Percentiles rank a stretch among this genome's conserved stretches.
Evolutionary conservation across 2,329 filamentous ascomycete genomes (phyloP).

Genomic region (Mollisiaceae sp.): DNA sequence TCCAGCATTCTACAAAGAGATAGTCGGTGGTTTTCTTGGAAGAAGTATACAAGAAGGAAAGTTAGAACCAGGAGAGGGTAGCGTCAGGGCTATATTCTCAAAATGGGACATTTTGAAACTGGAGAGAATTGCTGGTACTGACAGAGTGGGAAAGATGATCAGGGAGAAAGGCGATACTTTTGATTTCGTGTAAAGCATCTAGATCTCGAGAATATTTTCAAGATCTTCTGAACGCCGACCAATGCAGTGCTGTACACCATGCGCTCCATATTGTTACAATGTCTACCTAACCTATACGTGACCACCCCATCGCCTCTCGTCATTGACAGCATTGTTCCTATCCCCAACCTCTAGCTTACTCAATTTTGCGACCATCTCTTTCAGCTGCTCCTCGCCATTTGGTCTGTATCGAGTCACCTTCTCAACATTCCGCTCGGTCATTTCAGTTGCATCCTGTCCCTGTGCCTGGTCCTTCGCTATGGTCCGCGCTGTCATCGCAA

Average conservation of each 20-base stretch:
- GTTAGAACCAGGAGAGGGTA: conserved; percentile 63
- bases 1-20: conserved; percentile 77
- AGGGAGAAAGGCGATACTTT: conserved; percentile 87
- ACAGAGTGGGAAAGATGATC: conserved; percentile 83
- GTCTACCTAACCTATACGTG: conserved; percentile 18
- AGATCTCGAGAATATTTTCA: conserved; percentile 35
- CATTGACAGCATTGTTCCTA: conserved; percentile 38
- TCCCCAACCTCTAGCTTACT: conserved; percentile 43
- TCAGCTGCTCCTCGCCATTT: conserved; percentile 69
- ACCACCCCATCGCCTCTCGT: conserved; percentile 30
- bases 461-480: conserved; percentile 68
- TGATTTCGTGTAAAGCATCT: conserved; percentile 75
- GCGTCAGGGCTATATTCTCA: conserved; percentile 72
- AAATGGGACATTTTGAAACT: conserved; percentile 89
- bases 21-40: conserved; percentile 70
- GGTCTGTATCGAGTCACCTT: conserved; percentile 82
- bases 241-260: conserved; percentile 26
- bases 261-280: conserved; percentile 17
- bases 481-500: conserved; percentile 88
- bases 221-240: conserved; percentile 23
- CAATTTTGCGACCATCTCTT: conserved; percentile 62
- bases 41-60: conserved; percentile 61
- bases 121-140: conserved; percentile 84
- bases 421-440: conserved; percentile 77
- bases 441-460: conserved; percentile 64